Conservation (phyloP, 78 protist genomes). For the Emiliania huxleyi region DNA sequence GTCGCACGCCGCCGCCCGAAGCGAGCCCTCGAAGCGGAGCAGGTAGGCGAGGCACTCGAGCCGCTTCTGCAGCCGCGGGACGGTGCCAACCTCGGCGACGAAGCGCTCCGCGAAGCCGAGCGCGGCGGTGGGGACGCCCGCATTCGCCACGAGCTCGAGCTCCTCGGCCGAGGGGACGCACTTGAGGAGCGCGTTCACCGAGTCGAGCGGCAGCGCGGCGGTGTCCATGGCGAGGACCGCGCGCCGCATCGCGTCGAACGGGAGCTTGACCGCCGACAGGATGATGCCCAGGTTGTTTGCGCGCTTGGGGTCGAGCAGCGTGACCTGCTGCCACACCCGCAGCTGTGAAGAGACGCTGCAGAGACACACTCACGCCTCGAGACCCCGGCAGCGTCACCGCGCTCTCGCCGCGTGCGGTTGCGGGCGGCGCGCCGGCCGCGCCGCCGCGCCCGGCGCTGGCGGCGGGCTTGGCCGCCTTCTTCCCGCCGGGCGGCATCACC, state of each 20-base stretch:
- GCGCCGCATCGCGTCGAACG: not conserved
- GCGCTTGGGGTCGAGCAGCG: not conserved
- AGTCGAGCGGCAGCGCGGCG: not conserved
- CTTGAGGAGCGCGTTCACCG: not conserved
- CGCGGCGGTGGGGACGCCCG: not conserved
- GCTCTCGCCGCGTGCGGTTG: no score
- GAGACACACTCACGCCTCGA: no score
- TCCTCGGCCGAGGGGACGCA: not conserved
- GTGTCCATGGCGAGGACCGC: not conserved
- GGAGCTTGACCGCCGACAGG: not conserved
- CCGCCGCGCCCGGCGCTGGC: no score
- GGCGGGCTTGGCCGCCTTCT: no score
- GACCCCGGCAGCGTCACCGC: no score
- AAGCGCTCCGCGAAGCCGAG: not conserved
- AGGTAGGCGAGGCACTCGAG: not conserved
- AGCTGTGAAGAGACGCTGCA: no score
- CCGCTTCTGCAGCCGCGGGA: not conserved
- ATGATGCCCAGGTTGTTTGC: not conserved
- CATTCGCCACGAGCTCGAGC: not conserved
- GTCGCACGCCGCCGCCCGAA: not conserved
- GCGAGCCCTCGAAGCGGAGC: not conserved
- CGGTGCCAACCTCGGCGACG: not conserved
- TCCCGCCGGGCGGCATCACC: no score
- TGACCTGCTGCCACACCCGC: no score
- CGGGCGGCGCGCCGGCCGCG: no score